Percentiles rank a stretch among this genome's conserved stretches.
Evolutionary conservation across 352 stramenopile species (phyloP).

Genomic region (Pythium myriotylum): DNA sequence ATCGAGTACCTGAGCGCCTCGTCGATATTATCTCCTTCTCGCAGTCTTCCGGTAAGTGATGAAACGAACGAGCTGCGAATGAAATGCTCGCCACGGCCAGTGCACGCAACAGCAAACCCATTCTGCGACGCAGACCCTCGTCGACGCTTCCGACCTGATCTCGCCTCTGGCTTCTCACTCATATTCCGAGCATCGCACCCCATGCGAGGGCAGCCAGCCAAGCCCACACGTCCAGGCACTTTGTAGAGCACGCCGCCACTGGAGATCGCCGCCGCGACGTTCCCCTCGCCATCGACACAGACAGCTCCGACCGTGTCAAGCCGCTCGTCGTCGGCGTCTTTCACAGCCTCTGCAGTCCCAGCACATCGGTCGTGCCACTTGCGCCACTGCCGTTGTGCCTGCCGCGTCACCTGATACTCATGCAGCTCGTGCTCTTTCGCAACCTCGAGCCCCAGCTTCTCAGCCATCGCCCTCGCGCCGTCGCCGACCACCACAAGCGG

Average conservation of each 20-base stretch:
- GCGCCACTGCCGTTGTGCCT: constrained; percentile 36
- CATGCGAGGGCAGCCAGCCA: constrained; percentile 67
- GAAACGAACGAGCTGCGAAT: constrained; percentile 47
- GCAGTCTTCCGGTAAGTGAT: constrained; percentile 35
- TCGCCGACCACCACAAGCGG: constrained; percentile 64
- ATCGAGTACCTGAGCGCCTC: constrained; percentile 10
- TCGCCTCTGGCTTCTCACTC: neutral
- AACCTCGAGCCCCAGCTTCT: constrained; percentile 42
- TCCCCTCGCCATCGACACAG: constrained; percentile 55
- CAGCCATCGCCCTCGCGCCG: constrained; percentile 37
- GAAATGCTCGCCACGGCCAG: constrained; percentile 73
- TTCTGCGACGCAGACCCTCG: constrained; percentile 22
- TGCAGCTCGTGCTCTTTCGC: constrained; percentile 24
- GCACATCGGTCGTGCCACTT: constrained; percentile 43
- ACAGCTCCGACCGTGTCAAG: constrained; percentile 71
- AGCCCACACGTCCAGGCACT: constrained; percentile 58
- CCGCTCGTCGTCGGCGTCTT: constrained; percentile 13
- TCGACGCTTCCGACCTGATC: neutral
- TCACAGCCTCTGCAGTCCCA: neutral
- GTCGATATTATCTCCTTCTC: constrained; percentile 27
- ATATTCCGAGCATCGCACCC: constrained; percentile 55
- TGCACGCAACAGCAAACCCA: constrained; percentile 55
- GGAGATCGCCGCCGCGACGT: constrained; percentile 60
- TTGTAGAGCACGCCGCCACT: constrained; percentile 75
- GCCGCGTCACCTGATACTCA: constrained; percentile 43